phyloP scores from a whole-genome alignment of 345 rosid species.

The Eucalyptus pauciflora region DNA sequence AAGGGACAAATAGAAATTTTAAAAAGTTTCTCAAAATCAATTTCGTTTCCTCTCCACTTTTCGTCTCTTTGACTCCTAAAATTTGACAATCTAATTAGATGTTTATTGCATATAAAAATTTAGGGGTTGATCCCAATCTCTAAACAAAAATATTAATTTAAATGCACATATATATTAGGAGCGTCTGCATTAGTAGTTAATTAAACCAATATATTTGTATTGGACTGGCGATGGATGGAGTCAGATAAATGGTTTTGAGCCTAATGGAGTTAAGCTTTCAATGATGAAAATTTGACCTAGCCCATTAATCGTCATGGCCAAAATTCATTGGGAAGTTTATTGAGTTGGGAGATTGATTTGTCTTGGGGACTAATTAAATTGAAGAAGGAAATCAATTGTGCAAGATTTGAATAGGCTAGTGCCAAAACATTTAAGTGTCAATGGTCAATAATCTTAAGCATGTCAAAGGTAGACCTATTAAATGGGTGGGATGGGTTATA shows the following conservation, averaged over 20 bases:
- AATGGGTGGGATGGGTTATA: too few species aligned
- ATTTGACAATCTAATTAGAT: background rate
- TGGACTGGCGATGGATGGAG: background rate
- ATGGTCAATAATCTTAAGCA: too few species aligned
- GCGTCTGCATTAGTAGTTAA: too few species aligned
- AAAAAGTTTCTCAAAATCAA: too few species aligned
- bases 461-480: too few species aligned
- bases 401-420: too few species aligned
- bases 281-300: background rate
- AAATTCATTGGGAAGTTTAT: background rate
- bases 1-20: background rate
- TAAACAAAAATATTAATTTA: too few species aligned
- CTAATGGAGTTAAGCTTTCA: background rate
- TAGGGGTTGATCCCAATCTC: fast-evolving
- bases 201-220: too few species aligned
- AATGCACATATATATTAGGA: too few species aligned
- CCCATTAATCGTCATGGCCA: background rate
- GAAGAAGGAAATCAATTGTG: too few species aligned
- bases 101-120: background rate
- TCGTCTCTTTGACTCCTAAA: background rate
- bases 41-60: too few species aligned
- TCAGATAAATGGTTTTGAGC: background rate
- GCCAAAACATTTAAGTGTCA: too few species aligned
- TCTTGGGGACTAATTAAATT: background rate
- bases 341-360: background rate